phyloP scores from a whole-genome alignment of 2,329 filamentous ascomycete species.

The Apiospora saccharicola region DNA sequence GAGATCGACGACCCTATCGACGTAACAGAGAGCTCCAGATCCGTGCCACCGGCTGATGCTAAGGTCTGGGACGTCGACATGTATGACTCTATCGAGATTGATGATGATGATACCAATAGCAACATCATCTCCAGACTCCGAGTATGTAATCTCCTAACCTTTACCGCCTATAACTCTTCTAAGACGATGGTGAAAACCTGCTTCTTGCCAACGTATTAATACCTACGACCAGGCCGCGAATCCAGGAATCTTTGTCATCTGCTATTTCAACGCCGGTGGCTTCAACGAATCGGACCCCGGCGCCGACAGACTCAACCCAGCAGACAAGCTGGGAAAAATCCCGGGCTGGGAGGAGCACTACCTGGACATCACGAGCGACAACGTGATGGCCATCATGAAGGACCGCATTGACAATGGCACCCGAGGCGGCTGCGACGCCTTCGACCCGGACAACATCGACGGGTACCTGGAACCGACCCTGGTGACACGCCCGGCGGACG shows the following conservation, averaged over 20 bases:
- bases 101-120: no score
- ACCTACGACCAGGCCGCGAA: neutral
- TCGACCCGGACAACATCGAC: slow-evolving; percentile 27
- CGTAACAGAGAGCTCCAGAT: neutral
- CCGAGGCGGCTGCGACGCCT: slow-evolving; percentile 23
- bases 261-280: slow-evolving; percentile 27
- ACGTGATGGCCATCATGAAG: slow-evolving; percentile 17
- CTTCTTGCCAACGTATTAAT: neutral
- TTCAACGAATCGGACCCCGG: slow-evolving; percentile 9
- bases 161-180: no score
- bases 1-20: slow-evolving; percentile 24
- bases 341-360: slow-evolving; percentile 23
- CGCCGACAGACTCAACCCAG: neutral
- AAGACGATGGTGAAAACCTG: no score
- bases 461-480: slow-evolving; percentile 9
- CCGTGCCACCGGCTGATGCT: slow-evolving; percentile 16
- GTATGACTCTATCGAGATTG: no score
- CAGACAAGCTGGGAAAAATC: slow-evolving; percentile 18
- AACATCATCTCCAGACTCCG: neutral
- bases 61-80: slow-evolving; percentile 23
- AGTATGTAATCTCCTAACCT: neutral
- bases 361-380: slow-evolving; percentile 9
- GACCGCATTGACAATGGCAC: slow-evolving; percentile 15
- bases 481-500: neutral
- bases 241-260: slow-evolving; percentile 18